Evolutionary conservation across 345 rosid species (phyloP), one percentile per base, ranked within the genome.

Genomic region (Abelmoschus esculentus): DNA sequence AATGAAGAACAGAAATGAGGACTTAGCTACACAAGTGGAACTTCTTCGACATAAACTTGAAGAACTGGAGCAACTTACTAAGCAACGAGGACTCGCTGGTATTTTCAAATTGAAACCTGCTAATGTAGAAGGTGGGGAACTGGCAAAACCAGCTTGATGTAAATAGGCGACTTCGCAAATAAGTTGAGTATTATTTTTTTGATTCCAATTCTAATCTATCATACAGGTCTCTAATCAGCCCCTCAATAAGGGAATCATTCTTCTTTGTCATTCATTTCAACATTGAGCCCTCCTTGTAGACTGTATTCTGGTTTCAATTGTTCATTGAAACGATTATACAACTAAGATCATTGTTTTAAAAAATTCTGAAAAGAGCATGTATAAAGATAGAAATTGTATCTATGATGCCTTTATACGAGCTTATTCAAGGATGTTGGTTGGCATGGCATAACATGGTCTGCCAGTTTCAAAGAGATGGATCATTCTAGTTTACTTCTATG

Each of bases 51-150:
- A 76, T 29, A 86, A 86, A 67, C 76, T 93, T 70, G 83, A 69
- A 53, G 96, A 91, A 78, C 69, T 95, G 62, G 99, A 90, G 84
- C 81, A 85, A 70, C 96, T 88, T 29, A 90, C 97, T 7, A 86
- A 69, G 70, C 70, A 78, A 64, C 84, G 78, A 18, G 96, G 99
- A 53, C 87, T 91, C 54, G 53, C 80, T 9, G 96, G 96, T 61
- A 14, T 85, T 14, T 79, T 89, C 74, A 80, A 82, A 75, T 66
- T 88, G 62, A 87, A 78, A 76, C 83, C 73, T 44, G 75, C 78
- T n/a, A 55, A 60, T 2, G 36, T 73, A 1, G 79, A 79, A 29
- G 74, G 76, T 18, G 72, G 10, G 19, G 18, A 83, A 66, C 55
- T 74, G 66, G 71, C 69, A 7, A 82, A 81, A 67, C 74, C 87